A percentile compares a stretch with the other conserved stretches of the same genome.
Evolutionary conservation across 2,329 filamentous ascomycete species (phyloP).

Genomic region (Aspergillus ochraceoroseus): DNA sequence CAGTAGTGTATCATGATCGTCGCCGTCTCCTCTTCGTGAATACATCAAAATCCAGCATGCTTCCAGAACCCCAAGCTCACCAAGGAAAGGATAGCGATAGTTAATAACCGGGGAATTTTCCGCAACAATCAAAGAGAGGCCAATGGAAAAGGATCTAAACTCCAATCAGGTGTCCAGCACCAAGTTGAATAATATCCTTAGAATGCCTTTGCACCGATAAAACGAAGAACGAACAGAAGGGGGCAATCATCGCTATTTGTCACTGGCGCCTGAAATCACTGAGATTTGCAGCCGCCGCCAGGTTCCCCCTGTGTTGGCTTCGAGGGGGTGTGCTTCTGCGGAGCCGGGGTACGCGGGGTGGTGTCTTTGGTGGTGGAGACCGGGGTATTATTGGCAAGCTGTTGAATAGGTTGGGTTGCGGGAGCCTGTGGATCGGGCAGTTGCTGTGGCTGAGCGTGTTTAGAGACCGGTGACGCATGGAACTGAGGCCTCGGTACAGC

Average conservation of each 20-base stretch:
- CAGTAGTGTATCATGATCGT: no score
- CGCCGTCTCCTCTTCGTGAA: no score
- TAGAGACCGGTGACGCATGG: neutral
- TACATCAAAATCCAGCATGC: neutral
- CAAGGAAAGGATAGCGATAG: no score
- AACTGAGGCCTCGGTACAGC: neutral
- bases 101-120: no score
- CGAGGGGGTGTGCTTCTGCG: neutral
- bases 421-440: neutral
- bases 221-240: no score
- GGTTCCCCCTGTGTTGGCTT: neutral
- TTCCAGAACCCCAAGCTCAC: neutral
- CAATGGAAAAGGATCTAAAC: no score
- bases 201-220: no score
- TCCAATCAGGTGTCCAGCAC: no score
- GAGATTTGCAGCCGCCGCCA: neutral
- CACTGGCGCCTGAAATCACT: constrained; percentile 5
- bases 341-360: neutral
- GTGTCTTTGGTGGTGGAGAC: no score
- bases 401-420: neutral
- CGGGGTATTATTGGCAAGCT: no score
- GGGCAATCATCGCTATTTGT: no score
- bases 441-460: neutral
- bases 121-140: neutral
- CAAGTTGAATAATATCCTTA: neutral